Base-by-base conservation (phyloP, 129 eudicot genomes). In the Ambrosia trifida region DNA sequence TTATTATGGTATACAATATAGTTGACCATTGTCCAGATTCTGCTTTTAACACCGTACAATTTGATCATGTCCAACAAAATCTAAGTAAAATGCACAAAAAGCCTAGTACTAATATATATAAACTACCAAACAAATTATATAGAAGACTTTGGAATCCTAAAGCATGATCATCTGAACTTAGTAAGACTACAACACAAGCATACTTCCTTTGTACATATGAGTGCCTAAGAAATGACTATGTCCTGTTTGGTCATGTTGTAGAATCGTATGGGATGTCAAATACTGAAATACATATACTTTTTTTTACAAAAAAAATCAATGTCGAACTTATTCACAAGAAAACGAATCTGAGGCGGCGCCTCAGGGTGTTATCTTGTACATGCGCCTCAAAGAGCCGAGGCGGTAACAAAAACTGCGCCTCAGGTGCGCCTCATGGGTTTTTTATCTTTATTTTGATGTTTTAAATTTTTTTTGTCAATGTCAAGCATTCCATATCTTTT, bases 11-110 rank as follows among this genome's bases (percentile, higher is more conserved):
- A 51, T 51, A 17, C 4, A 3, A 47, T 47, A 47, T 47, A 12
- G 50, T 45, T 45, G 3, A 11, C 57, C 16, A n/a, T 51, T 16
- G 28, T 51, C 11, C 24, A 51, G 17, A 19, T 8, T 54, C 12
- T 19, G 62, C 60, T 54, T 54, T 3, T 19, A 9, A 24, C 19
- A 51, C 28, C 4, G 20, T 51, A 51, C 28, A 53, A 19, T 20
- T 20, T 20, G 35, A 54, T 54, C 62, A 59, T 32, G 19, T 59
- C 40, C 20, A 59, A 59, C 12, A 32, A 31, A 59, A 59, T 32
- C n/a, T 19, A 32, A 59, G 46, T 14, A 61, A 33, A 61, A 61
- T 61, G 45, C 67, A 30, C 68, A 60, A n/a, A n/a, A n/a, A n/a
- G n/a, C n/a, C n/a, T n/a, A n/a, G n/a, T n/a, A n/a, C n/a, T n/a